Percentiles rank a stretch among this genome's conserved stretches.
phyloP scores from a whole-genome alignment of 2,329 filamentous ascomycete genomes.

The Xylariaceae sp. region DNA sequence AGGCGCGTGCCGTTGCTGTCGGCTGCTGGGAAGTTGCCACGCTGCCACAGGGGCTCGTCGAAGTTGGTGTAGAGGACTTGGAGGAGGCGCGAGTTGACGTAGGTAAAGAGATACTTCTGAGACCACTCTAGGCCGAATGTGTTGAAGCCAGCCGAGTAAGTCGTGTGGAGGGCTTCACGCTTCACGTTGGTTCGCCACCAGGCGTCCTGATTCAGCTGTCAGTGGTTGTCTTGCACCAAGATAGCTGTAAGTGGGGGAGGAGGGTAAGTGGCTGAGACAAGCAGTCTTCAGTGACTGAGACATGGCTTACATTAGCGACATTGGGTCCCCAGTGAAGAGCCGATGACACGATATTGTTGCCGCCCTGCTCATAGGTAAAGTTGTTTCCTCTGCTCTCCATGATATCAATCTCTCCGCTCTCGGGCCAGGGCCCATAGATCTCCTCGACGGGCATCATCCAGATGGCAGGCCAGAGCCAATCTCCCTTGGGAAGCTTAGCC shows the following conservation, averaged over 20 bases:
- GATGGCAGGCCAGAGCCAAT: conserved; percentile 91
- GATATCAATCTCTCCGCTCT: conserved; percentile 81
- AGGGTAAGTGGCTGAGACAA: background rate
- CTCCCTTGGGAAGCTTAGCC: conserved; percentile 69
- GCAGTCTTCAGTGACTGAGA: background rate
- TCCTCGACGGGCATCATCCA: conserved; percentile 77
- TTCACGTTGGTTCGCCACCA: conserved; percentile 85
- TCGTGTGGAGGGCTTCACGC: conserved; percentile 68
- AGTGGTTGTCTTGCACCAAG: conserved; percentile 1
- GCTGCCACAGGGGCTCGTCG: conserved; percentile 61
- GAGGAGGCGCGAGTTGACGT: conserved; percentile 73
- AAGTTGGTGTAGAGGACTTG: conserved; percentile 80
- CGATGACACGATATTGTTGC: conserved; percentile 76
- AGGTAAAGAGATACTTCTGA: conserved; percentile 83
- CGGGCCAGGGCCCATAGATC: conserved; percentile 73
- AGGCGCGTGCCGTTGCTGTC: conserved; percentile 63
- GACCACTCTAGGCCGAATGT: conserved; percentile 83
- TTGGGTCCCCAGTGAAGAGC: conserved; percentile 81
- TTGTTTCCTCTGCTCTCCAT: conserved; percentile 80
- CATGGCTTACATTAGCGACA: conserved; percentile 40
- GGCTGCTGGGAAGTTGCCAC: conserved; percentile 62
- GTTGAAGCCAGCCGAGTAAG: conserved; percentile 66
- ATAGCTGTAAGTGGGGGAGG: background rate
- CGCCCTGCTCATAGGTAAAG: conserved; percentile 68
- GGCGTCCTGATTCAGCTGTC: conserved; percentile 44